Conservation (phyloP, 2,329 filamentous ascomycete species). For the Biscogniauxia sp. region DNA sequence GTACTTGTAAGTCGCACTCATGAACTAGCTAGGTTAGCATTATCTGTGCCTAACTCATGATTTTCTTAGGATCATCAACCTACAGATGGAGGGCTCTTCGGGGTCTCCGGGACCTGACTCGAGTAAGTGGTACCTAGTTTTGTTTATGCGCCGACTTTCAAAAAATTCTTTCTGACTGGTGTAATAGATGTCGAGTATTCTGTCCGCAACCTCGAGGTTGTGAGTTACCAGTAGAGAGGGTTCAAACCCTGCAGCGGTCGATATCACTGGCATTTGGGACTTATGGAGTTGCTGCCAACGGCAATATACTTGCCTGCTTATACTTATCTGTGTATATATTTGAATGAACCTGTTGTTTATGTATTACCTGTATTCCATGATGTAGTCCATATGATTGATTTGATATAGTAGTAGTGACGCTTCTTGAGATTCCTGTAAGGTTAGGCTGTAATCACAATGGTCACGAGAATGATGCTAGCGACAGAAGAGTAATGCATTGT, state of each 20-base stretch:
- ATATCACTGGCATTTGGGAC: constrained; percentile 6
- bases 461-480: no score
- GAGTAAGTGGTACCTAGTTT: constrained; percentile 1
- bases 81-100: constrained; percentile 14
- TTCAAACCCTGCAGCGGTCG: not conserved
- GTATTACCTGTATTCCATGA: no score
- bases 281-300: not conserved
- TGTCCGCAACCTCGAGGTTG: constrained; percentile 7
- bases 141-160: not conserved
- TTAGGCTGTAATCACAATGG: no score
- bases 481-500: no score
- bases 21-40: not conserved
- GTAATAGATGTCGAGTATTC: constrained; percentile 5
- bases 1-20: constrained; percentile 8
- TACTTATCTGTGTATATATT: no score
- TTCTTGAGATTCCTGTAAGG: no score
- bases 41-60: not conserved
- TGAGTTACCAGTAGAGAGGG: constrained; percentile 5
- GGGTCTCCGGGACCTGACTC: constrained; percentile 9
- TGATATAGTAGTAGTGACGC: no score
- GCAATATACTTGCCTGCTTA: no score
- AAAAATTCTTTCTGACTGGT: not conserved
- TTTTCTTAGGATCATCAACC: constrained; percentile 11
- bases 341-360: no score
- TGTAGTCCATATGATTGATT: no score